A percentile compares a stretch with the other conserved stretches of the same genome.
These are phyloP conservation scores for Phialemoniopsis sp. DNA, from an alignment of 2,329 filamentous ascomycete species.

Conservation along the genomic window DNA sequence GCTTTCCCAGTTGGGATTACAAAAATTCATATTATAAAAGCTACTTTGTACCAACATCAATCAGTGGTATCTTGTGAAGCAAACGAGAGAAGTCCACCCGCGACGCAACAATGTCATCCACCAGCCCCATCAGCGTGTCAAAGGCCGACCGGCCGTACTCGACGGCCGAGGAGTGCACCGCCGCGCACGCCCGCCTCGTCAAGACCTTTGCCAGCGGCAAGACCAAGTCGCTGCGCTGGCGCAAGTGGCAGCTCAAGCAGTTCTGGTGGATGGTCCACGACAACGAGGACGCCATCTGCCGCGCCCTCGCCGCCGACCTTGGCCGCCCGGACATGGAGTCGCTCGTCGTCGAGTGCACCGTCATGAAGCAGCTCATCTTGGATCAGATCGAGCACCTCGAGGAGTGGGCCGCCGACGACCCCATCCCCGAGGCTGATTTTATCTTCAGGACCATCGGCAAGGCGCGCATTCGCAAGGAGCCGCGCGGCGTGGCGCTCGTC, in stretches of 20 bases:
- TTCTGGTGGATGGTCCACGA: slow-evolving; percentile 36
- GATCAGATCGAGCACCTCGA: slow-evolving; percentile 31
- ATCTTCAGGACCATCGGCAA: slow-evolving; percentile 20
- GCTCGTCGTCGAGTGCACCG: slow-evolving; percentile 19
- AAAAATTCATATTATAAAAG: too few species aligned
- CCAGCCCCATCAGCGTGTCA: too few species aligned
- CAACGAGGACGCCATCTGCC: slow-evolving; percentile 24
- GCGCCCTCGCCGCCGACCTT: slow-evolving; percentile 27
- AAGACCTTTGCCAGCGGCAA: slow-evolving; percentile 1
- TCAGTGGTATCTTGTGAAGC: too few species aligned
- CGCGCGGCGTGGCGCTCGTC: slow-evolving; percentile 36
- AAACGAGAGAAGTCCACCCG: too few species aligned
- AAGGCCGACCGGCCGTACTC: not conserved
- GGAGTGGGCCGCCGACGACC: slow-evolving; percentile 30
- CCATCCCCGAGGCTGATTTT: slow-evolving; percentile 13
- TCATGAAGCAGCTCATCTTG: slow-evolving; percentile 27
- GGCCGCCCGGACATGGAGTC: slow-evolving; percentile 26
- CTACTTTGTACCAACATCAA: too few species aligned
- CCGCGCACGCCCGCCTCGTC: slow-evolving; percentile 1
- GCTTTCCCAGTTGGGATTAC: too few species aligned
- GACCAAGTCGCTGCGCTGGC: not conserved
- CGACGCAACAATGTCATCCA: too few species aligned
- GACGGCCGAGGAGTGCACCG: slow-evolving; percentile 1
- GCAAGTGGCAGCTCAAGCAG: slow-evolving; percentile 35
- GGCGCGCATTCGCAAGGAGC: slow-evolving; percentile 33